Percentiles rank a stretch among this genome's conserved stretches.
Conservation (phyloP, 108 stramenopile species). For the Skeletonema potamos region DNA sequence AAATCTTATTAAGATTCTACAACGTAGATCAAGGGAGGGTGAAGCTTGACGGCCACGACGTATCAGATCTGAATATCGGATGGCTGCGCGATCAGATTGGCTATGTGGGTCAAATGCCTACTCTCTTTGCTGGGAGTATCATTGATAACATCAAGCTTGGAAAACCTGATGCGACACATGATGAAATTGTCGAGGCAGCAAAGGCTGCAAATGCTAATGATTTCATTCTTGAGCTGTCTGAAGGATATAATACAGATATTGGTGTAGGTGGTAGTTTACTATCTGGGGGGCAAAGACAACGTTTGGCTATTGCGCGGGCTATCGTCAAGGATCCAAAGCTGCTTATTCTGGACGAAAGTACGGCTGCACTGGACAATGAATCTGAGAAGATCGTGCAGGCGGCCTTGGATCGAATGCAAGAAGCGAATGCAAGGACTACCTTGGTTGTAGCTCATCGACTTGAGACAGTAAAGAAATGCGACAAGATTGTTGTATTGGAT, state of each 20-base stretch:
- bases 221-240: constrained; percentile 51
- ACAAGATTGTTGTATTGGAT: constrained; percentile 72
- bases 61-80: constrained; percentile 38
- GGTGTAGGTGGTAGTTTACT: constrained; percentile 69
- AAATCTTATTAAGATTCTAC: constrained; percentile 51
- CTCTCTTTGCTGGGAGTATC: constrained; percentile 61
- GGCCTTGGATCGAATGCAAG: constrained; percentile 45
- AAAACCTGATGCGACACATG: constrained; percentile 29
- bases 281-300: constrained; percentile 90
- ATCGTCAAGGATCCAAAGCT: constrained; percentile 46
- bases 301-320: constrained; percentile 88
- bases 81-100: constrained; percentile 55
- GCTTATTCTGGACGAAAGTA: constrained; percentile 56
- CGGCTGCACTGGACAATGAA: constrained; percentile 52
- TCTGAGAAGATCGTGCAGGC: constrained; percentile 49
- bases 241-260: constrained; percentile 49
- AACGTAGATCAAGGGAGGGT: constrained; percentile 32
- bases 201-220: constrained; percentile 47
- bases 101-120: constrained; percentile 66
- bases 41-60: constrained; percentile 44
- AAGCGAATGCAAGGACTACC: constrained; percentile 43
- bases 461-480: constrained; percentile 59
- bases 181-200: constrained; percentile 35
- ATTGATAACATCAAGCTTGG: constrained; percentile 66
- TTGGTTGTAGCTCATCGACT: constrained; percentile 61